Conservation (phyloP, 2,329 filamentous ascomycete genomes). For the Fusarium equiseti region DNA sequence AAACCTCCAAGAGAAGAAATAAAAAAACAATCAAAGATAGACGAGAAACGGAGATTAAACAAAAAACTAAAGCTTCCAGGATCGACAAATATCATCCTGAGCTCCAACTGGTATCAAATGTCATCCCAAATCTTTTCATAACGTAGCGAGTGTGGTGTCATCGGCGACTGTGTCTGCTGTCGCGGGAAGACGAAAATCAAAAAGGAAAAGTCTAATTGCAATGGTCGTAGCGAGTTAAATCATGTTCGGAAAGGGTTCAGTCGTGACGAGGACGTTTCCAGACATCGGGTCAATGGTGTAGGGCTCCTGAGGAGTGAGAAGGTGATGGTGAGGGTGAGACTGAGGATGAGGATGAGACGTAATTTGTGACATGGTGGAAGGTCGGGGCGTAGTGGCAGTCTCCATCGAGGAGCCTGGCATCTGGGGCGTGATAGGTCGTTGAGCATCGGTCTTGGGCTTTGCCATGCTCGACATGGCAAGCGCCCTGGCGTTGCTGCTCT, state of each 20-base stretch:
- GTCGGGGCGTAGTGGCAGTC: constrained; percentile 44
- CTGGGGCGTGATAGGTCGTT: constrained; percentile 51
- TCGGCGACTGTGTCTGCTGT: constrained; percentile 42
- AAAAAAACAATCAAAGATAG: constrained; percentile 4
- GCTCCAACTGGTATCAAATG: constrained; percentile 45
- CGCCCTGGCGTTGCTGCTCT: constrained; percentile 66
- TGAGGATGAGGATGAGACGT: constrained; percentile 46
- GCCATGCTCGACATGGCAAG: constrained; percentile 58
- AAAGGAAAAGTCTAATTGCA: constrained; percentile 35
- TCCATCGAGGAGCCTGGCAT: constrained; percentile 41
- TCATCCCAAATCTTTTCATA: constrained; percentile 45
- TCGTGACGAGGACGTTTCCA: constrained; percentile 41
- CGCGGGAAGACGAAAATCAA: constrained; percentile 39
- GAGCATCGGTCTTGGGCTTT: constrained; percentile 62
- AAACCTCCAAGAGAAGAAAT: constrained; percentile 13
- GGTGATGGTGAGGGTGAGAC: constrained; percentile 44
- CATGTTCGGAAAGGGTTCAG: constrained; percentile 48
- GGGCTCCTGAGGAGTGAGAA: constrained; percentile 35
- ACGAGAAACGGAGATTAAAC: constrained; percentile 38
- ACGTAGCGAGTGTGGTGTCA: constrained; percentile 47
- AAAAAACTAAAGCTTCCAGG: constrained; percentile 36
- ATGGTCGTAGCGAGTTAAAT: constrained; percentile 43
- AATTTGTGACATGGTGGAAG: constrained; percentile 46
- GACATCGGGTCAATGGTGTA: constrained; percentile 43
- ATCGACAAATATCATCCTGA: constrained; percentile 21